Conservation (phyloP, 306 rosid genomes). For the Cicer judaicum region DNA sequence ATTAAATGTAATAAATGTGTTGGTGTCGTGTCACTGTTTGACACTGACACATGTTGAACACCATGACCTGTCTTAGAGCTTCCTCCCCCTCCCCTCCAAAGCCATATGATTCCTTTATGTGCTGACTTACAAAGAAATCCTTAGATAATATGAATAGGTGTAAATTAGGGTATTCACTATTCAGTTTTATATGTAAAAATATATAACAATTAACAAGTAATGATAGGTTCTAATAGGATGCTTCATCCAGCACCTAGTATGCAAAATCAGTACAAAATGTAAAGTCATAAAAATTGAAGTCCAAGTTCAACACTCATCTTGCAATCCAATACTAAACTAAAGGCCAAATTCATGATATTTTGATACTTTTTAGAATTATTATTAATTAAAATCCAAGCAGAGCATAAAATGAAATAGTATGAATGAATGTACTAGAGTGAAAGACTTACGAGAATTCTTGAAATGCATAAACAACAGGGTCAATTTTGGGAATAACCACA, state of each 20-base stretch:
- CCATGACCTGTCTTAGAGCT: no score
- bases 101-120: no score
- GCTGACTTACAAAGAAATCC: no score
- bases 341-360: neutral
- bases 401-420: neutral
- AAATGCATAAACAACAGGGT: slow-evolving; percentile 87
- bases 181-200: slow-evolving; percentile 16
- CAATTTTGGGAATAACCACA: slow-evolving; percentile 82
- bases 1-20: no score
- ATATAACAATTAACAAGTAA: neutral
- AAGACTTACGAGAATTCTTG: slow-evolving; percentile 81
- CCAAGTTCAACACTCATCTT: slow-evolving; percentile 8
- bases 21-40: no score
- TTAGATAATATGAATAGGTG: slow-evolving; percentile 1
- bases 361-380: neutral
- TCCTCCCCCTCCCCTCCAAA: no score
- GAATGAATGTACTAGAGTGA: neutral
- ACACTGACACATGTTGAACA: no score
- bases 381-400: neutral
- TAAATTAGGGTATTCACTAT: slow-evolving; percentile 2
- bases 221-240: neutral
- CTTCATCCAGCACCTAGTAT: neutral
- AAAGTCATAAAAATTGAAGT: slow-evolving; percentile 7
- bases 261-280: neutral
- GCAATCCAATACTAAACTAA: neutral